Conservation (phyloP, 2,329 filamentous ascomycete genomes). For the Periconia sp. region DNA sequence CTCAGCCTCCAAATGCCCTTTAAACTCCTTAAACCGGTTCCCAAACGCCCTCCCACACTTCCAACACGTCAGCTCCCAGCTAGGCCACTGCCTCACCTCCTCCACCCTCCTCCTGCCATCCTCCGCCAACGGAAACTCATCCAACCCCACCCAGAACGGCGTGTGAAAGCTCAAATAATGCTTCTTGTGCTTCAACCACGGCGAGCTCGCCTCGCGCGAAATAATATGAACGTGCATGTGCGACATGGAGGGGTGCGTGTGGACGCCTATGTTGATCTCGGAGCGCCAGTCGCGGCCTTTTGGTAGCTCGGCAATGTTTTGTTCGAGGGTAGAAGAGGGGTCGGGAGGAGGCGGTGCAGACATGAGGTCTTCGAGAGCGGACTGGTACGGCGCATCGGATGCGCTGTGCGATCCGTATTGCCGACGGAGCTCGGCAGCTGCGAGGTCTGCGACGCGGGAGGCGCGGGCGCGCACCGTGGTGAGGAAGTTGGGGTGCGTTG, state of each 20-base stretch:
- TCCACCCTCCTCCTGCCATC: conserved; percentile 62
- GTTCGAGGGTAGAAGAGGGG: conserved; percentile 43
- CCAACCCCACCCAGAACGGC: conserved; percentile 76
- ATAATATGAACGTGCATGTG: conserved; percentile 90
- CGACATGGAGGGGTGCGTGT: conserved; percentile 87
- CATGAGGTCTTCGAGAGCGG: conserved; percentile 55
- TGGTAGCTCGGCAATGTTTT: conserved; percentile 51
- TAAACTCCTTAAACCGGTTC: conserved; percentile 72
- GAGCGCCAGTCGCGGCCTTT: conserved; percentile 74
- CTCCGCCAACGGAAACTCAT: conserved; percentile 73
- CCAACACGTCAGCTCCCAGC: conserved; percentile 77
- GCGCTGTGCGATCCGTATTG: conserved; percentile 65
- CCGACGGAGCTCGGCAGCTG: conserved; percentile 73
- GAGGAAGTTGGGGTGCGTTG: conserved; percentile 67
- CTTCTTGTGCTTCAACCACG: conserved; percentile 73
- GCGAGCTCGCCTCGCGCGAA: conserved; percentile 75
- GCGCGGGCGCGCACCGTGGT: conserved; percentile 63
- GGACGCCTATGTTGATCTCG: conserved; percentile 77
- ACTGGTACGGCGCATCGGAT: conserved; percentile 63
- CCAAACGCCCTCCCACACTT: conserved; percentile 74
- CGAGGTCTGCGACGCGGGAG: conserved; percentile 62
- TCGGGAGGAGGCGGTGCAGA: conserved; percentile 45
- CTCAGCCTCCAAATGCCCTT: conserved; percentile 74
- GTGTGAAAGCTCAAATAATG: conserved; percentile 94
- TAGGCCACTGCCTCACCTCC: conserved; percentile 62